These are phyloP conservation scores for Yamadazyma diospyri DNA, from an alignment of 1,139 yeast genomes.

Conservation along the genomic window DNA sequence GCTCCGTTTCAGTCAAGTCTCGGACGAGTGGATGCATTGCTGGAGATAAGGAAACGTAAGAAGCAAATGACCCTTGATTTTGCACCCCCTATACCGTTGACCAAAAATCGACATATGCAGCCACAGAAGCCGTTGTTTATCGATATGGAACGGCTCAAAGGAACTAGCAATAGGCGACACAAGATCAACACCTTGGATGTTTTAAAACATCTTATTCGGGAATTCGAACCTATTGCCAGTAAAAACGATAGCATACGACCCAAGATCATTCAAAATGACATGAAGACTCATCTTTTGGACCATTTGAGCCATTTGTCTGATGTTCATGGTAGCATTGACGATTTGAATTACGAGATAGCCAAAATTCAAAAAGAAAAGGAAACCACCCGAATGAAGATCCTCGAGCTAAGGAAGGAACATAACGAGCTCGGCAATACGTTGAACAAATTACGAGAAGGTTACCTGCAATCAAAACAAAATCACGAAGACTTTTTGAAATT, in stretches of 20 bases:
- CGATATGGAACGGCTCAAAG: conserved; percentile 26
- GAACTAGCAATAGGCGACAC: conserved; percentile 21
- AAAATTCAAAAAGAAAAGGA: conserved; percentile 39
- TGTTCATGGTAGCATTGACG: conserved; percentile 40
- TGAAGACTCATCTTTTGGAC: conserved; percentile 27
- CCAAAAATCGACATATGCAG: conserved; percentile 17
- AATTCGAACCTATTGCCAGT: conserved; percentile 22
- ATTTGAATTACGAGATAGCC: conserved; percentile 33
- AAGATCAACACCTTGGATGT: conserved; percentile 37
- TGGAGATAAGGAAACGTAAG: neutral
- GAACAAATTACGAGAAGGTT: conserved; percentile 33
- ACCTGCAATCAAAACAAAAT: conserved; percentile 21
- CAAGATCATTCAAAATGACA: conserved; percentile 24
- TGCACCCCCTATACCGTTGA: conserved; percentile 16
- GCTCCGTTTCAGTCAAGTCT: neutral
- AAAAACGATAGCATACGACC: conserved; percentile 19
- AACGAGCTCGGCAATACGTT: conserved; percentile 36
- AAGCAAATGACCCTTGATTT: neutral
- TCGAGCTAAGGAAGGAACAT: conserved; percentile 36
- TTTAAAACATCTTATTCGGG: conserved; percentile 27
- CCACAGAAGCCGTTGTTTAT: conserved; percentile 28
- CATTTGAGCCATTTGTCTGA: conserved; percentile 32
- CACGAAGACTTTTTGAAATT: conserved; percentile 22
- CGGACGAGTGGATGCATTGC: conserved; percentile 3
- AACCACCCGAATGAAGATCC: conserved; percentile 36